A percentile compares a stretch with the other conserved stretches of the same genome.
These are phyloP conservation scores for Phytophthora sp. DNA, from an alignment of 352 stramenopile species.

Conservation along the genomic window DNA sequence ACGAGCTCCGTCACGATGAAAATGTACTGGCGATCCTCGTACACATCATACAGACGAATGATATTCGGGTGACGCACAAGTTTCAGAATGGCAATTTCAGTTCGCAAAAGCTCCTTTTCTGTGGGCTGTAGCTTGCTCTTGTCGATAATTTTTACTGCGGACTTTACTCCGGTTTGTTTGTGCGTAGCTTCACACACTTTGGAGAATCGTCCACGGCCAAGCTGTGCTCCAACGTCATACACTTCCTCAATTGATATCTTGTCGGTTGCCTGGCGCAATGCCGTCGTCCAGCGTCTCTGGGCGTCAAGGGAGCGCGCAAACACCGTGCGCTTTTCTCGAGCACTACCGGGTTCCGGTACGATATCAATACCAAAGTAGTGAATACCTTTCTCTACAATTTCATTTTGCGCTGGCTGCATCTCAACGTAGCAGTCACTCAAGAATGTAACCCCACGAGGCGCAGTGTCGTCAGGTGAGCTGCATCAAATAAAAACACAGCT, in stretches of 20 bases:
- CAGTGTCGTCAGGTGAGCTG: slow-evolving; percentile 72
- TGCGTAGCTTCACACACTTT: slow-evolving; percentile 84
- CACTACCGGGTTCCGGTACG: slow-evolving; percentile 65
- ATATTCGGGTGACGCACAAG: slow-evolving; percentile 92
- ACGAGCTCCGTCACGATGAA: slow-evolving; percentile 99
- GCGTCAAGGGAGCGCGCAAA: slow-evolving; percentile 83
- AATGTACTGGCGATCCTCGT: slow-evolving; percentile 93
- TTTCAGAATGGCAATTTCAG: slow-evolving; percentile 94
- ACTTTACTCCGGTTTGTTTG: slow-evolving; percentile 64
- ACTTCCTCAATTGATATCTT: slow-evolving; percentile 91
- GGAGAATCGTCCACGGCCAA: slow-evolving; percentile 91
- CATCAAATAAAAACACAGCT: slow-evolving; percentile 2
- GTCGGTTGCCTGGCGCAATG: slow-evolving; percentile 81
- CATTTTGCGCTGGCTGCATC: slow-evolving; percentile 43
- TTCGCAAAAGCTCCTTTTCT: slow-evolving; percentile 91
- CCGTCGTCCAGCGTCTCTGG: slow-evolving; percentile 77
- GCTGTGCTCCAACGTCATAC: slow-evolving; percentile 88
- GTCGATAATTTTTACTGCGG: slow-evolving; percentile 94
- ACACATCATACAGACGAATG: slow-evolving; percentile 89
- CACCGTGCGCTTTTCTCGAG: slow-evolving; percentile 79
- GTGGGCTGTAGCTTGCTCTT: slow-evolving; percentile 88
- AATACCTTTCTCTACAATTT: slow-evolving; percentile 76
- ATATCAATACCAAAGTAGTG: slow-evolving; percentile 92
- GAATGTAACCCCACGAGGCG: slow-evolving; percentile 78
- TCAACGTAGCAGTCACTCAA: slow-evolving; percentile 85